phyloP scores from a whole-genome alignment of 331 rosid species.

The Pyracantha coccinea region DNA sequence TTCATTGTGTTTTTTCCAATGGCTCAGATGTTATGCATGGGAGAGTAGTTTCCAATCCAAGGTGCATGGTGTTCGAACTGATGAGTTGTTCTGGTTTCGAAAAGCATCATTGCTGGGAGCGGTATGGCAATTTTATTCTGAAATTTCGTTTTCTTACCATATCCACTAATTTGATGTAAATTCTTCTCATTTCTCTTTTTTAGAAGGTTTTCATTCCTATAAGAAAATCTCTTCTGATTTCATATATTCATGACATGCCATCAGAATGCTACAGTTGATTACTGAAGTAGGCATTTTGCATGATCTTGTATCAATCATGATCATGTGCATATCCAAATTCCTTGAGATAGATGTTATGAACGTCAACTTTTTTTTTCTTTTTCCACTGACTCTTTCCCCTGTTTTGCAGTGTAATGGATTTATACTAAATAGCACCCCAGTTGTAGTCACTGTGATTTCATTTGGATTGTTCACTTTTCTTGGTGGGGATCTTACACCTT shows the following conservation, averaged over 20 bases:
- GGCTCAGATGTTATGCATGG: conserved; percentile 90
- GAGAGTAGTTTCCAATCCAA: conserved; percentile 89
- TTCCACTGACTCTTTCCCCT: conserved; percentile 1
- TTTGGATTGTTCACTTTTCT: conserved; percentile 91
- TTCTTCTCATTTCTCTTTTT: not conserved
- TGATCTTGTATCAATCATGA: not conserved
- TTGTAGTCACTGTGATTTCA: conserved; percentile 85
- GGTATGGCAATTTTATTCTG: conserved; percentile 37
- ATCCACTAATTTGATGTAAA: conserved; percentile 6
- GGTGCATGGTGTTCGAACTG: conserved; percentile 53
- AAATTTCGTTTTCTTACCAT: not conserved
- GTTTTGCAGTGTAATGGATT: conserved; percentile 71
- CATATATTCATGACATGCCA: not conserved
- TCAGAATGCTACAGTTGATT: not conserved
- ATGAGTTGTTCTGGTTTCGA: conserved; percentile 80
- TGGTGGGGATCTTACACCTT: conserved; percentile 90
- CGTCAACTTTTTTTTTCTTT: not conserved
- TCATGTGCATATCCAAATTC: not conserved
- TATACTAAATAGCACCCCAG: conserved; percentile 84
- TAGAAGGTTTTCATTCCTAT: conserved; percentile 2
- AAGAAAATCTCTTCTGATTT: not conserved
- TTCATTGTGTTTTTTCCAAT: conserved; percentile 21
- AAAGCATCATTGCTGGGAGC: conserved; percentile 73
- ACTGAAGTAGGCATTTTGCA: not conserved
- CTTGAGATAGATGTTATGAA: not conserved